Percentiles rank a stretch among this genome's conserved stretches.
Evolutionary conservation across 345 rosid species (phyloP).

Genomic region (Fremontodendron californicum): DNA sequence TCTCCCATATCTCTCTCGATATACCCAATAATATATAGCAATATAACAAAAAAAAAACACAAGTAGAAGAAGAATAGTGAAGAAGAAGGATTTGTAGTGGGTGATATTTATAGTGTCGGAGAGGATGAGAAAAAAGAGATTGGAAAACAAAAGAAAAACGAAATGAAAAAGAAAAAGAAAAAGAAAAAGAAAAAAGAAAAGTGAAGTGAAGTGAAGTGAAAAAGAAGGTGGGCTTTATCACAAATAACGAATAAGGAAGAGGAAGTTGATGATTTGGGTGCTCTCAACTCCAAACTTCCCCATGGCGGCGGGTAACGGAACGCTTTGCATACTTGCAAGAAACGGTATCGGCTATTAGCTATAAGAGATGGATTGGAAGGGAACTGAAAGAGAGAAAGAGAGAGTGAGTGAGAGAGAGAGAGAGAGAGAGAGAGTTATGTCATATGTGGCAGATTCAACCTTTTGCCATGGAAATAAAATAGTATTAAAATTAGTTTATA

Average conservation of each 20-base stretch:
- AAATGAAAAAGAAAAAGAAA: background rate
- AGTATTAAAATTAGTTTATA: too few relatives aligned
- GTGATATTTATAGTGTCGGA: slow-evolving; percentile 26
- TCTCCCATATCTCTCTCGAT: slow-evolving; percentile 34
- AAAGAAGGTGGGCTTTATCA: slow-evolving; percentile 33
- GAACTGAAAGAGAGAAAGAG: background rate
- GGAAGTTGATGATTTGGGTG: slow-evolving; percentile 4
- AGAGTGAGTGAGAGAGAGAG: background rate
- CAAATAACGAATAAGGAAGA: background rate
- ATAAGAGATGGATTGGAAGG: slow-evolving; percentile 9
- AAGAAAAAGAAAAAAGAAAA: background rate
- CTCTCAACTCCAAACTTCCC: background rate
- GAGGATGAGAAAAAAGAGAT: slow-evolving; percentile 7
- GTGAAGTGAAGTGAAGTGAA: slow-evolving; percentile 41
- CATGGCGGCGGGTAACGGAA: slow-evolving; percentile 35
- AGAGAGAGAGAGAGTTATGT: background rate
- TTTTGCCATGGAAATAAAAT: too few relatives aligned
- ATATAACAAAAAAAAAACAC: background rate
- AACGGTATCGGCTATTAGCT: slow-evolving; percentile 27
- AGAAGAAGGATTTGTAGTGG: slow-evolving; percentile 17
- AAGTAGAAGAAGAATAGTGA: slow-evolving; percentile 8
- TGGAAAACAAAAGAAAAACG: background rate
- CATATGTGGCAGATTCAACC: background rate
- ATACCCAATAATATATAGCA: background rate
- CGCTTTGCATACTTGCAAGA: slow-evolving; percentile 21